Conservation (phyloP, 2,329 filamentous ascomycete genomes). For the Ramularia collo-cygni region DNA sequence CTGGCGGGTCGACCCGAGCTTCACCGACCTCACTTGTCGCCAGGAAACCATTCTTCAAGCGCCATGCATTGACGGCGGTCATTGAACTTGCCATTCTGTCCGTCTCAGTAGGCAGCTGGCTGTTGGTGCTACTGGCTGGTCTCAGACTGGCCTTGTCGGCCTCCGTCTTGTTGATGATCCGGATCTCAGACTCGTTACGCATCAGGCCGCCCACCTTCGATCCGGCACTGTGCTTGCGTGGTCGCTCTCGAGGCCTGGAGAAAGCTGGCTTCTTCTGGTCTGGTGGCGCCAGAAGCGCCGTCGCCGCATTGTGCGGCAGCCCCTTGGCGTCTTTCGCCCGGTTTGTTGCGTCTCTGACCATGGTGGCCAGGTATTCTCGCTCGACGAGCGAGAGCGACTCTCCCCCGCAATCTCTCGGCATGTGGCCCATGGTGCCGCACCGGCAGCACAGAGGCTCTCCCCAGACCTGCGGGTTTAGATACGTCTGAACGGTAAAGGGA, state of each 20-base stretch:
- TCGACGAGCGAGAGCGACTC: conserved; percentile 7
- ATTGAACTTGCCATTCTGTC: too few species aligned
- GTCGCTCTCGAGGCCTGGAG: background rate
- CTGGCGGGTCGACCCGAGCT: background rate
- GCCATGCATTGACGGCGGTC: background rate
- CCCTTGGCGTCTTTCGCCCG: conserved; percentile 12
- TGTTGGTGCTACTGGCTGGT: background rate
- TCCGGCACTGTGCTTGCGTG: background rate
- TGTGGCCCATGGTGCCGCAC: conserved; percentile 15
- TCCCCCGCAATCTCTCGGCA: conserved; percentile 6
- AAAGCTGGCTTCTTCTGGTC: background rate
- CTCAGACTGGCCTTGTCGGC: background rate
- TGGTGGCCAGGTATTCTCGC: conserved; percentile 9
- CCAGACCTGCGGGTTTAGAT: conserved; percentile 1
- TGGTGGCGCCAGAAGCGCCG: conserved; percentile 1
- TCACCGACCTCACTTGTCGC: conserved; percentile 1
- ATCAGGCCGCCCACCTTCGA: background rate
- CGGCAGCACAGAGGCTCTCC: conserved; percentile 17
- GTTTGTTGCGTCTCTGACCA: conserved; percentile 11
- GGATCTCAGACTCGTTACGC: background rate
- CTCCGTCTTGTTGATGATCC: background rate
- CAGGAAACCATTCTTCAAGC: background rate
- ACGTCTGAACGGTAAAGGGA: background rate
- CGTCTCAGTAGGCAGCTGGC: background rate
- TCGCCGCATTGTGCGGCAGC: conserved; percentile 1